phyloP scores from a whole-genome alignment of 208 protist species.

The Leishmania major region DNA sequence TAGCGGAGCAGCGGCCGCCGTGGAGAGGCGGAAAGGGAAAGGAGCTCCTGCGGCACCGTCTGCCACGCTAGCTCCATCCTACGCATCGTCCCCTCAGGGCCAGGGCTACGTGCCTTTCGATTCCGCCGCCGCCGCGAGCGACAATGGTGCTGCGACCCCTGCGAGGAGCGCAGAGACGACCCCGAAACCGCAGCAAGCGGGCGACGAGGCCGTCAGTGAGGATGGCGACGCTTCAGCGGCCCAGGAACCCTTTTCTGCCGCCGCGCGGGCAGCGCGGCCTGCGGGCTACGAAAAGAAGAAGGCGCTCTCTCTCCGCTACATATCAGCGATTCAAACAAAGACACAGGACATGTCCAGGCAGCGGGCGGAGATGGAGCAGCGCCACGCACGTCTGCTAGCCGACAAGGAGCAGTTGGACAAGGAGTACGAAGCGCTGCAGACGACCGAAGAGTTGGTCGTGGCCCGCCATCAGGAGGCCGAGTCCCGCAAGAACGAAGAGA shows the following conservation, averaged over 20 bases:
- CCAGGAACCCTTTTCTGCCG: neutral
- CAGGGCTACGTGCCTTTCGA: neutral
- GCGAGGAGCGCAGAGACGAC: neutral
- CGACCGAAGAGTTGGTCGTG: slow-evolving; percentile 46
- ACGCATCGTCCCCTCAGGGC: neutral
- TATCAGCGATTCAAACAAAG: slow-evolving; percentile 27
- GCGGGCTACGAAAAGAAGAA: slow-evolving; percentile 34
- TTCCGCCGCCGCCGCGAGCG: neutral
- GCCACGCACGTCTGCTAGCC: slow-evolving; percentile 22
- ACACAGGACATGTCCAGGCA: slow-evolving; percentile 13
- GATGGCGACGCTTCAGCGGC: neutral
- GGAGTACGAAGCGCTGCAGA: slow-evolving; percentile 41
- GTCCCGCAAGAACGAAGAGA: slow-evolving; percentile 24
- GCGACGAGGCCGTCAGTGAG: neutral
- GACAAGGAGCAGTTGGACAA: slow-evolving; percentile 40
- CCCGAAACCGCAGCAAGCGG: neutral
- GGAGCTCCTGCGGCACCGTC: neutral
- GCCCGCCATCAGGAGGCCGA: slow-evolving; percentile 32
- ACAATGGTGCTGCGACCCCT: neutral
- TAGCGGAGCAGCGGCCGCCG: neutral
- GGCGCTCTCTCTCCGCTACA: slow-evolving; percentile 37
- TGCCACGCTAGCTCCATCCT: neutral
- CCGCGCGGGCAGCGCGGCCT: slow-evolving; percentile 4
- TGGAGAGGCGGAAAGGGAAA: neutral
- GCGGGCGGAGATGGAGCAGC: slow-evolving; percentile 22